A percentile compares a stretch with the other conserved stretches of the same genome.
These are phyloP conservation scores for Candida golubevii DNA, from an alignment of 805 yeast genomes.

Conservation along the genomic window DNA sequence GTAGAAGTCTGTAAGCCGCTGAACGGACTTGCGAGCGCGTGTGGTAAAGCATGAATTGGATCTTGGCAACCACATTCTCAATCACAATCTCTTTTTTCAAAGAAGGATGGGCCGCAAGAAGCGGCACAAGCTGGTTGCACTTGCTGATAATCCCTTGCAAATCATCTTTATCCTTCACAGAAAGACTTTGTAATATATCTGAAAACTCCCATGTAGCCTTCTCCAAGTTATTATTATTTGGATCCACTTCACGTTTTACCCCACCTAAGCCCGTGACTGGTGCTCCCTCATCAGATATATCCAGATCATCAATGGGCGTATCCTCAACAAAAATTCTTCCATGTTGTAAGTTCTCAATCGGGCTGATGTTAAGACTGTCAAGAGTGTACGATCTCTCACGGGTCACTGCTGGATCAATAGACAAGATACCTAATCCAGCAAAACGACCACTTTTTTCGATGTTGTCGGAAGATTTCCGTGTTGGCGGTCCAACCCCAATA, in stretches of 20 bases:
- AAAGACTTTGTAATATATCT: slow-evolving; percentile 53
- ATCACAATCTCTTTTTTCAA: slow-evolving; percentile 62
- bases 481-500: not conserved
- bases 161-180: slow-evolving; percentile 46
- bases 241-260: not conserved
- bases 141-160: slow-evolving; percentile 45
- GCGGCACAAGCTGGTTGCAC: slow-evolving; percentile 60
- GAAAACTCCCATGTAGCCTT: slow-evolving; percentile 55
- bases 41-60: slow-evolving; percentile 59
- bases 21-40: slow-evolving; percentile 60
- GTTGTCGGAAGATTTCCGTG: not conserved
- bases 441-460: not conserved
- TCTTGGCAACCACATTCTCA: slow-evolving; percentile 49
- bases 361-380: slow-evolving; percentile 18
- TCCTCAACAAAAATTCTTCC: not conserved
- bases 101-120: slow-evolving; percentile 54
- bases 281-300: not conserved
- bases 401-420: slow-evolving; percentile 6
- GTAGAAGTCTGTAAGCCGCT: slow-evolving; percentile 69
- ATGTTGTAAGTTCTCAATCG: slow-evolving; percentile 13
- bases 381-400: slow-evolving; percentile 15
- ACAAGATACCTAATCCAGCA: slow-evolving; percentile 9
- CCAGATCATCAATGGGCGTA: not conserved
- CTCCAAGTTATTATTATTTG: slow-evolving; percentile 7
- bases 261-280: not conserved